Evolutionary conservation across 805 yeast genomes (phyloP).

Genomic region (Sporopachydermia lactativora): DNA sequence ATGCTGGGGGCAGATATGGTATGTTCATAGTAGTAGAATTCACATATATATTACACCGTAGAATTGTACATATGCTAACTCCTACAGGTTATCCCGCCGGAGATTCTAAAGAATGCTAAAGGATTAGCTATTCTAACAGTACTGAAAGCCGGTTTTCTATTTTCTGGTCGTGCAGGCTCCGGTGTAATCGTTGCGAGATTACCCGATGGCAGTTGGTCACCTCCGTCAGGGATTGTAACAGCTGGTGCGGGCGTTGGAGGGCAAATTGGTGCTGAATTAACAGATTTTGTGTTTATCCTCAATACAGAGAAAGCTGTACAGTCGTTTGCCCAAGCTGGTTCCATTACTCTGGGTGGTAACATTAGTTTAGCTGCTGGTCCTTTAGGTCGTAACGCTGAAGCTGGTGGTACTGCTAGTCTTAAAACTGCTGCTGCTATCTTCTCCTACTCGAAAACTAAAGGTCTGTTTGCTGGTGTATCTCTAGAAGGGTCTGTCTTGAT

Average conservation of each 20-base stretch:
- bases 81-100: conserved; percentile 69
- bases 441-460: conserved; percentile 90
- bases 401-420: conserved; percentile 87
- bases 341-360: conserved; percentile 90
- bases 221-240: conserved; percentile 88
- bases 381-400: conserved; percentile 93
- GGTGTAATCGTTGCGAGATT: conserved; percentile 90
- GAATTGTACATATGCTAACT: conserved; percentile 5
- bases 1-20: conserved; percentile 65
- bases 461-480: conserved; percentile 94
- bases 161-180: conserved; percentile 95
- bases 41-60: too few species aligned
- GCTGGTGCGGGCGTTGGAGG: conserved; percentile 99
- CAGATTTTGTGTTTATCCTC: conserved; percentile 89
- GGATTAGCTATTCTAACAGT: conserved; percentile 89
- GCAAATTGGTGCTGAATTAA: conserved; percentile 88
- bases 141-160: conserved; percentile 90
- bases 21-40: conserved; percentile 4
- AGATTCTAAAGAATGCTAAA: conserved; percentile 73
- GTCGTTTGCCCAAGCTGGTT: conserved; percentile 87
- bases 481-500: conserved; percentile 90
- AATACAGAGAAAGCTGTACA: conserved; percentile 82
- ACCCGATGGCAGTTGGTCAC: conserved; percentile 95
- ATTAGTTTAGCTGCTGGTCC: conserved; percentile 96
- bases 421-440: conserved; percentile 83